These are phyloP conservation scores for Macrolepiota dolichaula DNA, from an alignment of 768 basidiomycete species.

Conservation along the genomic window DNA sequence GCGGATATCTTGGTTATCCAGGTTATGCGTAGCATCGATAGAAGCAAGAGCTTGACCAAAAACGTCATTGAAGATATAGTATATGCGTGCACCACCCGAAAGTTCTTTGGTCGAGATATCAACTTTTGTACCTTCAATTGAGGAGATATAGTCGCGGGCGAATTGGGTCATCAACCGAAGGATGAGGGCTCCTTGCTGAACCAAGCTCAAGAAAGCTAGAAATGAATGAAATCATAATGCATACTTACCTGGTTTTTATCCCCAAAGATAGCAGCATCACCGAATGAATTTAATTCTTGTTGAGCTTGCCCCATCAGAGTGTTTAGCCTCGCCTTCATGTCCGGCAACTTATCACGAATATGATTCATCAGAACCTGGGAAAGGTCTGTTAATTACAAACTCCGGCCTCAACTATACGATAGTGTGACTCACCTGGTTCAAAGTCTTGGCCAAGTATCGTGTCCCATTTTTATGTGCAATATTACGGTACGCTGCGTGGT, in stretches of 20 bases:
- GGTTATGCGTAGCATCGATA: slow-evolving; percentile 87
- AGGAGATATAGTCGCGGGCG: slow-evolving; percentile 93
- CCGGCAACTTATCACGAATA: slow-evolving; percentile 96
- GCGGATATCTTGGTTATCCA: slow-evolving; percentile 92
- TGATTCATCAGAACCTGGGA: slow-evolving; percentile 88
- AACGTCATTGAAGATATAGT: slow-evolving; percentile 99
- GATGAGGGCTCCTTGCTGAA: slow-evolving; percentile 81
- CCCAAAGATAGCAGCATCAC: slow-evolving; percentile 88
- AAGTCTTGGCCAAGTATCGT: slow-evolving; percentile 85
- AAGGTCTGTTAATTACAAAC: neutral
- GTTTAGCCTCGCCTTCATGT: slow-evolving; percentile 98
- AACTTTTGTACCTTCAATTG: slow-evolving; percentile 94
- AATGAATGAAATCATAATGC: slow-evolving; percentile 3
- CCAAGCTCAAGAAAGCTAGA: slow-evolving; percentile 12
- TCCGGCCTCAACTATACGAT: neutral
- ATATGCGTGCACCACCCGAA: slow-evolving; percentile 95
- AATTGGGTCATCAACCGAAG: slow-evolving; percentile 98
- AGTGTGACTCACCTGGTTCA: slow-evolving; percentile 73
- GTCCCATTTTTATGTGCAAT: slow-evolving; percentile 99
- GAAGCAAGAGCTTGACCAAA: slow-evolving; percentile 89
- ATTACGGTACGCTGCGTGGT: slow-evolving; percentile 89
- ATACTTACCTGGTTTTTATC: slow-evolving; percentile 83
- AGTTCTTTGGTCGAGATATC: slow-evolving; percentile 98
- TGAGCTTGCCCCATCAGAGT: slow-evolving; percentile 99
- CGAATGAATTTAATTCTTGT: slow-evolving; percentile 95